Evolutionary conservation across 2,329 filamentous ascomycete species (phyloP).

Genomic region (Ophiostoma angusticollis): DNA sequence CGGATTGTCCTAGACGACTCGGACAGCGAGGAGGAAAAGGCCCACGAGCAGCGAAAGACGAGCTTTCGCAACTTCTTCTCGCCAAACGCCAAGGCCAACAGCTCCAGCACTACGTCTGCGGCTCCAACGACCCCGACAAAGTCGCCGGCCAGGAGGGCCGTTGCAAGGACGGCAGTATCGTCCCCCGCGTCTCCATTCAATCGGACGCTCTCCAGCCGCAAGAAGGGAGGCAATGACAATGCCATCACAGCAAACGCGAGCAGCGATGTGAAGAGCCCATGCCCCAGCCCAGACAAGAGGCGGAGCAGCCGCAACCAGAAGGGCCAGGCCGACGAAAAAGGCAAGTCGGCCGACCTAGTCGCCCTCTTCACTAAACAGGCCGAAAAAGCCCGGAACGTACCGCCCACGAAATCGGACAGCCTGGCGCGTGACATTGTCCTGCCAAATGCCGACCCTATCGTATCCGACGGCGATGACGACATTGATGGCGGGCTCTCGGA

Average conservation of each 20-base stretch:
- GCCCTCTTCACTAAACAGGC: conserved; percentile 50
- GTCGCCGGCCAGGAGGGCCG: conserved; percentile 5
- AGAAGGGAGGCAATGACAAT: conserved; percentile 2
- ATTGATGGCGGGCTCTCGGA: conserved; percentile 42
- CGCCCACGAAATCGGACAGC: conserved; percentile 18
- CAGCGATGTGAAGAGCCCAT: conserved; percentile 23
- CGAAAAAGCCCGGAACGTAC: conserved; percentile 30
- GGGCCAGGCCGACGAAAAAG: conserved; percentile 32
- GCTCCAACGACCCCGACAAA: conserved; percentile 4
- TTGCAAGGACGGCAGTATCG: conserved; percentile 13
- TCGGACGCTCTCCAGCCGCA: conserved; percentile 8
- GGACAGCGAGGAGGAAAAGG: conserved; percentile 35
- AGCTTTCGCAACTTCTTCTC: conserved; percentile 43
- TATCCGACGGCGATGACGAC: conserved; percentile 25
- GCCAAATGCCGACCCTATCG: not conserved
- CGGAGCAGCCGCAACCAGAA: conserved; percentile 9
- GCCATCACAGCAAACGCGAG: conserved; percentile 10
- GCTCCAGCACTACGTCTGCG: conserved; percentile 8
- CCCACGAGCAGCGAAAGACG: conserved; percentile 23
- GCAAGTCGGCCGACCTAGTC: conserved; percentile 42
- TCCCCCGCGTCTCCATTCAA: conserved; percentile 7
- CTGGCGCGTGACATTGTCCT: no score
- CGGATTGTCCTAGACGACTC: conserved; percentile 41
- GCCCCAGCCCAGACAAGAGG: conserved; percentile 33
- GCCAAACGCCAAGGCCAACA: conserved; percentile 28